phyloP scores from a whole-genome alignment of 345 rosid species.

The Citropsis articulata region DNA sequence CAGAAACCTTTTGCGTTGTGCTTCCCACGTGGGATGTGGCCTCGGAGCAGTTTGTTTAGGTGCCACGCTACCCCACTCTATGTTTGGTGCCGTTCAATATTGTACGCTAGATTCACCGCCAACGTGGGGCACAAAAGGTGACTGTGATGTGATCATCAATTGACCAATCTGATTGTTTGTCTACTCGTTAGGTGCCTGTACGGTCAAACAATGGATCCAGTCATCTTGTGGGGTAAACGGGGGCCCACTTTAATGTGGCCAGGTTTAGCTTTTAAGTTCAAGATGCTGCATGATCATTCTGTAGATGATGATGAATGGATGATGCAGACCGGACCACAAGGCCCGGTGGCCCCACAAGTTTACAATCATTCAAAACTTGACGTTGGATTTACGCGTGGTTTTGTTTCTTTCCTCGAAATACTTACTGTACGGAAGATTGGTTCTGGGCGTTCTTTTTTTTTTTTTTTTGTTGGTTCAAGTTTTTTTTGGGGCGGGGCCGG shows the following conservation, averaged over 20 bases:
- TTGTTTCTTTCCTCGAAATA: not conserved
- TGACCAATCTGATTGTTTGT: not conserved
- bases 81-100: no score
- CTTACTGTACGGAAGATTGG: not conserved
- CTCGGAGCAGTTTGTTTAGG: not conserved
- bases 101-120: not conserved
- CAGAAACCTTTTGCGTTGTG: no score
- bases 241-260: not conserved
- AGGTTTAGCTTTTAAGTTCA: not conserved
- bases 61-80: not conserved
- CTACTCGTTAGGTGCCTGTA: not conserved
- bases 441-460: no score
- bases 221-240: not conserved
- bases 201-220: not conserved
- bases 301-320: not conserved
- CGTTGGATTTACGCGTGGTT: not conserved
- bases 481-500: not conserved
- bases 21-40: not conserved
- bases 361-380: not conserved
- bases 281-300: not conserved
- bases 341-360: not conserved
- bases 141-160: not conserved
- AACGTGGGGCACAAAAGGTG: not conserved
- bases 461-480: no score
- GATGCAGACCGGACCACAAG: not conserved